Percentiles rank a stretch among this genome's conserved stretches.
Evolutionary conservation across 805 yeast species (phyloP).

Genomic region (Torulaspora quercuum): DNA sequence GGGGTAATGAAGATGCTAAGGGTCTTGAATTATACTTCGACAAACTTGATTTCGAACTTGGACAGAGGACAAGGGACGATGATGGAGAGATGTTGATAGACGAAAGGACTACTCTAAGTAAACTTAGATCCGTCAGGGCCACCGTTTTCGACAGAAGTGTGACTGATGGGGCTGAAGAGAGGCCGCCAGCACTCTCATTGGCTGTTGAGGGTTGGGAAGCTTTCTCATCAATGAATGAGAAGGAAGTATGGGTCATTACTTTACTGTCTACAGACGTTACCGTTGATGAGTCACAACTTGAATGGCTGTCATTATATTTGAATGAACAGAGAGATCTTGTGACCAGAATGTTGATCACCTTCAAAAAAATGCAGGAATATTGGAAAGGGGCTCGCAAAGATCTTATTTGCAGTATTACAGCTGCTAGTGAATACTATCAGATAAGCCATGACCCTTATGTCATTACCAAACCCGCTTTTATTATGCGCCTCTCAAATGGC

Average conservation of each 20-base stretch:
- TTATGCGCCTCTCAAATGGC: constrained; percentile 62
- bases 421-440: constrained; percentile 47
- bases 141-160: constrained; percentile 16
- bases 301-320: constrained; percentile 34
- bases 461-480: constrained; percentile 81
- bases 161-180: constrained; percentile 14
- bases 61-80: constrained; percentile 19
- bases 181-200: constrained; percentile 30
- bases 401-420: constrained; percentile 42
- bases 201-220: constrained; percentile 30
- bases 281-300: constrained; percentile 36
- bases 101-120: constrained; percentile 20
- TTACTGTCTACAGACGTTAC: constrained; percentile 33
- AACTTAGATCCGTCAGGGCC: constrained; percentile 22
- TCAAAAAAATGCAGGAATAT: constrained; percentile 10
- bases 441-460: constrained; percentile 85
- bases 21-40: constrained; percentile 26
- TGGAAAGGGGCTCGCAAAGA: constrained; percentile 30
- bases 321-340: constrained; percentile 13
- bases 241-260: constrained; percentile 29
- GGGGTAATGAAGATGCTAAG: constrained; percentile 20
- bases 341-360: constrained; percentile 10
- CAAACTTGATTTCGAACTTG: constrained; percentile 24
- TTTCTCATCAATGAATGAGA: constrained; percentile 28
- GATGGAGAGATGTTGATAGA: constrained; percentile 15